phyloP scores from a whole-genome alignment of 2,329 filamentous ascomycete species.

The Blastomyces gilchristii region DNA sequence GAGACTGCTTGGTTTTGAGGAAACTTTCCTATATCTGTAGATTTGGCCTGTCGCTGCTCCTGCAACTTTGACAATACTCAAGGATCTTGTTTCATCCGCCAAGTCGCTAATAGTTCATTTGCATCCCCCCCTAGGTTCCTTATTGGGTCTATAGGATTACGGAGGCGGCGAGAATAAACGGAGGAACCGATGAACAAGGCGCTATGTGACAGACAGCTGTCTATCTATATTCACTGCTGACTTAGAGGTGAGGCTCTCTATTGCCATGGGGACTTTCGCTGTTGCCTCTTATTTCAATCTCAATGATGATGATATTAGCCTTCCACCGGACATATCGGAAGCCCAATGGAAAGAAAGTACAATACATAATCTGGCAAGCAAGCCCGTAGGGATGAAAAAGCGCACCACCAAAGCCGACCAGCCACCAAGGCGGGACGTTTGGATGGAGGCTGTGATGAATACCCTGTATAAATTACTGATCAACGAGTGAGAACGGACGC shows the following conservation, averaged over 20 bases:
- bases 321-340: background rate
- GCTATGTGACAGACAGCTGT: background rate
- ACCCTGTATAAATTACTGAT: background rate
- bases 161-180: background rate
- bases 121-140: background rate
- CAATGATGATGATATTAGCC: background rate
- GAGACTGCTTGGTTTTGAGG: background rate
- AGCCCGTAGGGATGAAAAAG: background rate
- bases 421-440: background rate
- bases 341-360: background rate
- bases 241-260: background rate
- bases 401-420: background rate
- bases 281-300: background rate
- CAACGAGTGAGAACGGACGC: background rate
- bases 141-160: background rate
- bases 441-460: background rate
- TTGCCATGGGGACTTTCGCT: background rate
- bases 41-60: background rate
- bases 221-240: background rate
- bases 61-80: background rate
- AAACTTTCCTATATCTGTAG: background rate
- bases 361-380: background rate
- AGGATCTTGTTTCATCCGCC: background rate
- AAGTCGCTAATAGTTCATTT: background rate
- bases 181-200: background rate